These are phyloP conservation scores for Wickerhamiella parazyma DNA, from an alignment of 805 yeast genomes.

Conservation along the genomic window DNA sequence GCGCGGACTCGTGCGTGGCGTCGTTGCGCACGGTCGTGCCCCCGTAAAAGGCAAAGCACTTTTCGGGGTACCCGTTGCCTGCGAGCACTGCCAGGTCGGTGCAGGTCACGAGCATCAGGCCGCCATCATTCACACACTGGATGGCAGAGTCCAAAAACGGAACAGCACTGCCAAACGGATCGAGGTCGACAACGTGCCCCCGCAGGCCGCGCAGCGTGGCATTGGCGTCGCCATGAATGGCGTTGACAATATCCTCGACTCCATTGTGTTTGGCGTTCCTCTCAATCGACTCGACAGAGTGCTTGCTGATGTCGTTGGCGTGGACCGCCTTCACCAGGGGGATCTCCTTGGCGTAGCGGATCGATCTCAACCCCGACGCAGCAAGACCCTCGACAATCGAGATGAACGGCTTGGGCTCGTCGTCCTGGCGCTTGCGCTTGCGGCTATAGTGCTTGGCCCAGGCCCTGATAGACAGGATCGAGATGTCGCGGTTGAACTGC, in stretches of 20 bases:
- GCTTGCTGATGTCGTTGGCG: constrained; percentile 80
- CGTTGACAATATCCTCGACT: constrained; percentile 40
- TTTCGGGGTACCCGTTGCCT: constrained; percentile 92
- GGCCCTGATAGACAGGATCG: constrained; percentile 72
- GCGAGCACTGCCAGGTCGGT: constrained; percentile 94
- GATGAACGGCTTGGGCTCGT: constrained; percentile 33
- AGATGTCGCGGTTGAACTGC: constrained; percentile 87
- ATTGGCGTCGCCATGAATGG: constrained; percentile 86
- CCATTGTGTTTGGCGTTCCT: constrained; percentile 58
- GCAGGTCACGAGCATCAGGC: constrained; percentile 79
- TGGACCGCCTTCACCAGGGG: constrained; percentile 59
- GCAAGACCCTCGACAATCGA: constrained; percentile 78
- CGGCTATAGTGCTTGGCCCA: constrained; percentile 51
- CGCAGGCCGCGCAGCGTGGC: constrained; percentile 47
- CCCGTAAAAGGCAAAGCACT: constrained; percentile 88
- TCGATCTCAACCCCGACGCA: constrained; percentile 91
- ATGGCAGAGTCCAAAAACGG: constrained; percentile 91
- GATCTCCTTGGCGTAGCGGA: constrained; percentile 84
- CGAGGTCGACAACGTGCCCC: constrained; percentile 74
- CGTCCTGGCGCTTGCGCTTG: constrained; percentile 13
- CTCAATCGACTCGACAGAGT: constrained; percentile 71
- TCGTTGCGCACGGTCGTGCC: constrained; percentile 80
- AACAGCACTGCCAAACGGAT: constrained; percentile 95
- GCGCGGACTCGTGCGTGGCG: constrained; percentile 84
- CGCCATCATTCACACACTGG: constrained; percentile 71